Percentiles rank a stretch among this genome's conserved stretches.
Evolutionary conservation across 495 filamentous ascomycete species (phyloP).

Genomic region (Podospora anserina): DNA sequence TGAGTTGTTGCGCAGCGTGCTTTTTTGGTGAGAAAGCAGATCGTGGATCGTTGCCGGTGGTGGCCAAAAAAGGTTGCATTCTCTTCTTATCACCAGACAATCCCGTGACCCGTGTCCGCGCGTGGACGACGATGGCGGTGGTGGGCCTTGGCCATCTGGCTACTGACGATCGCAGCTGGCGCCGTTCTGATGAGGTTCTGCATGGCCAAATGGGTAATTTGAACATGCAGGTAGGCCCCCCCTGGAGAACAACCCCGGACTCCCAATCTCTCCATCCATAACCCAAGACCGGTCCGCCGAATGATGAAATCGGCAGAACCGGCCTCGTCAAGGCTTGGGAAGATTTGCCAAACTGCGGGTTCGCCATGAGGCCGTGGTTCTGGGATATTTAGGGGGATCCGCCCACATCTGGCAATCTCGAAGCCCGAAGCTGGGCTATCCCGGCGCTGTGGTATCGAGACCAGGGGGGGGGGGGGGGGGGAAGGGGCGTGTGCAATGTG

Average conservation of each 20-base stretch:
- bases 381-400: slow-evolving; percentile 1
- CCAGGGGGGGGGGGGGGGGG: not conserved
- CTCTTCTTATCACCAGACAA: not conserved
- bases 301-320: slow-evolving; percentile 4
- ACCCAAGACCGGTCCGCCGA: not conserved
- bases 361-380: not conserved
- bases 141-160: not conserved
- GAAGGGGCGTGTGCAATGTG: not conserved
- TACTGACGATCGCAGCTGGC: not conserved
- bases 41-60: not conserved
- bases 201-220: slow-evolving; percentile 5
- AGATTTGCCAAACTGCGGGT: slow-evolving; percentile 2
- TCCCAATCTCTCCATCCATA: slow-evolving; percentile 1
- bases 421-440: slow-evolving; percentile 2
- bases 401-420: slow-evolving; percentile 1
- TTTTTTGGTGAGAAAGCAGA: not conserved
- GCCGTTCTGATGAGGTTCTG: not conserved
- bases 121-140: too few relatives aligned
- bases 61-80: not conserved
- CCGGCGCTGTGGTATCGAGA: slow-evolving; percentile 1
- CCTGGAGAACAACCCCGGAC: not conserved
- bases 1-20: not conserved
- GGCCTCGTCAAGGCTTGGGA: not conserved
- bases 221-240: not conserved
- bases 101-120: not conserved